Base-by-base conservation (phyloP, 805 yeast species). In the Zygosaccharomyces rouxii region DNA sequence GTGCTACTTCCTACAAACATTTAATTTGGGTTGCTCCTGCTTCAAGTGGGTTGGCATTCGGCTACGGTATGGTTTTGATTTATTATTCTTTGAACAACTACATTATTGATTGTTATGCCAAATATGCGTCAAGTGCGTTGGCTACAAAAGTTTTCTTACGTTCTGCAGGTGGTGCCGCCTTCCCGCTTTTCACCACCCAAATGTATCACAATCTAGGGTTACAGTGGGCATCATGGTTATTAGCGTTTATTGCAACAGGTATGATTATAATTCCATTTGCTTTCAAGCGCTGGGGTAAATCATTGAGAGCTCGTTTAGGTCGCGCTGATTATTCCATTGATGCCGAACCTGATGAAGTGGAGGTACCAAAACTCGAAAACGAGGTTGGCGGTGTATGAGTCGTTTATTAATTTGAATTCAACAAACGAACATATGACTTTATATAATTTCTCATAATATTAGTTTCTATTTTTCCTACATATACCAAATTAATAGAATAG, bases 61-160 rank as follows among this genome's bases (percentile, higher is more conserved):
- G 95, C 7, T 84, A 80, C 59, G 87, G 90, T 31, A 77, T 87
- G 73, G 83, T 86, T 43, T 72, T 86, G 62, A 77, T 87, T 48
- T 87, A 86, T 70, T 84, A 86, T 64, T 76, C 89, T 4, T 77
- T 84, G 57, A 76, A 86, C 71, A 86, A 86, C 70, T 88, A 90
- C 62, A 90, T 89, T 68, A 87, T 89, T 63, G 97, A 89, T 68
- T 85, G 95, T 35, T 89, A 89, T 68, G 84, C 88, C 46, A 80
- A 84, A 60, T 84, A 76, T 61, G 90, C 92, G 4, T 89, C 94
- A 7, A 76, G 83, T 50, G 94, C 94, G 0, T 73, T 86, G 56
- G 92, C 92, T 13, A 84, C 92, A 4, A 86, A 86, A 63, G 92
- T 85, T 26, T 85, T 86, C 59, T 71, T 86, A 57, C 78, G 95